Percentiles rank a stretch among this genome's conserved stretches.
phyloP scores from a whole-genome alignment of 371 early-diverging fungal genomes.

The Thermomucor indicae-seudaticae region DNA sequence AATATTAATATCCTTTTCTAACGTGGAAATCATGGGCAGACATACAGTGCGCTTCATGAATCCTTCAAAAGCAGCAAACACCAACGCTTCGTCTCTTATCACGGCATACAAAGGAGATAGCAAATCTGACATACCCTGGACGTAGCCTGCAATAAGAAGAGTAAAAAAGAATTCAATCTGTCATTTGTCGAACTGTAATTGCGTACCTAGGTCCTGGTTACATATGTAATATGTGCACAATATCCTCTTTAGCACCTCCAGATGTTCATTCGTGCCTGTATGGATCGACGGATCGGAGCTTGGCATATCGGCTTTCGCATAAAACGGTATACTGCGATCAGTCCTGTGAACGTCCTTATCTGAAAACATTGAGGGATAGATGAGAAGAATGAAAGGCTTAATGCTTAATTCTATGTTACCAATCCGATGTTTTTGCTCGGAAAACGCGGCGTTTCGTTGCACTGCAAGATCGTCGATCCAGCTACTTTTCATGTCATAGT shows the following conservation, averaged over 20 bases:
- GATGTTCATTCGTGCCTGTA: slow-evolving; percentile 57
- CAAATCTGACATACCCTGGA: slow-evolving; percentile 97
- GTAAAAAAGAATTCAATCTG: background rate
- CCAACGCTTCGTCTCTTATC: slow-evolving; percentile 76
- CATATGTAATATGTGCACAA: slow-evolving; percentile 83
- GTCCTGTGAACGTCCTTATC: slow-evolving; percentile 95
- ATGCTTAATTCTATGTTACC: slow-evolving; percentile 31
- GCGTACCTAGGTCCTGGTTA: slow-evolving; percentile 26
- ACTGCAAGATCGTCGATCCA: slow-evolving; percentile 67
- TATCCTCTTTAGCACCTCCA: slow-evolving; percentile 79
- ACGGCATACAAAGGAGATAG: slow-evolving; percentile 83
- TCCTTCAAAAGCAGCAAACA: slow-evolving; percentile 87
- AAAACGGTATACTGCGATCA: slow-evolving; percentile 78
- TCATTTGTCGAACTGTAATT: background rate
- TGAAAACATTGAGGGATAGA: slow-evolving; percentile 6
- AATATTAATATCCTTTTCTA: background rate
- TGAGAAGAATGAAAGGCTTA: background rate
- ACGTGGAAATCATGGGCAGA: background rate
- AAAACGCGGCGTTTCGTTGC: slow-evolving; percentile 47
- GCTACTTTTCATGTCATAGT: slow-evolving; percentile 62
- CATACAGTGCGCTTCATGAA: slow-evolving; percentile 86
- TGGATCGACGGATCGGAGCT: slow-evolving; percentile 50
- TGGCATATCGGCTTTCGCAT: slow-evolving; percentile 62
- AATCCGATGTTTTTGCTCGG: slow-evolving; percentile 83
- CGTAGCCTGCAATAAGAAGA: slow-evolving; percentile 67